Evolutionary conservation across 2,329 filamentous ascomycete species (phyloP).

Genomic region (Alternaria atra): DNA sequence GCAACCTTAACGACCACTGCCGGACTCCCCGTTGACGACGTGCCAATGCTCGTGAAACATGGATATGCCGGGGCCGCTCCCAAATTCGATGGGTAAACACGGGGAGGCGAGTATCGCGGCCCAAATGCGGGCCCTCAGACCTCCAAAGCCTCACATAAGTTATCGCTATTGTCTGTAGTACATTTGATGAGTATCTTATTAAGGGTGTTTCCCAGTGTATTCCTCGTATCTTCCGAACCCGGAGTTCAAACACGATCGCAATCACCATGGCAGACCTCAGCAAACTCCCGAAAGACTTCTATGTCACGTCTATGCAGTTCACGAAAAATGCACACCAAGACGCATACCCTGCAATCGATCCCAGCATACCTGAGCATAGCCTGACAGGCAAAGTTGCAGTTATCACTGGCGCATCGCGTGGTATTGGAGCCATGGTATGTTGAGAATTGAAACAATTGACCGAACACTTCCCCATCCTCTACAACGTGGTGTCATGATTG

Average conservation of each 20-base stretch:
- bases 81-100: background rate
- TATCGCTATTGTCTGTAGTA: background rate
- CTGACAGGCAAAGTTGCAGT: conserved; percentile 50
- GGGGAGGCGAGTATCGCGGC: background rate
- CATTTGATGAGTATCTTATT: background rate
- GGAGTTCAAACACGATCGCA: background rate
- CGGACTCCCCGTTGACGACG: background rate
- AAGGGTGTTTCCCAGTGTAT: background rate
- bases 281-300: conserved; percentile 23
- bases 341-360: conserved; percentile 53
- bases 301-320: conserved; percentile 23
- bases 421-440: conserved; percentile 44
- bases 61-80: background rate
- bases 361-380: conserved; percentile 39
- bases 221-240: background rate
- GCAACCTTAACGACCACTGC: conserved; percentile 3
- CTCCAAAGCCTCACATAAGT: background rate
- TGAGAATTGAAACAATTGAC: background rate
- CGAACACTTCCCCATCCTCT: background rate
- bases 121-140: background rate
- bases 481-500: background rate
- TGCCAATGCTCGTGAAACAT: background rate
- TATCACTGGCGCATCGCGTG: conserved; percentile 54
- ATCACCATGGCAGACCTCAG: conserved; percentile 17
- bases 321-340: conserved; percentile 39